phyloP scores from a whole-genome alignment of 2,329 filamentous ascomycete genomes.

The Emericellopsis cladophorae region DNA sequence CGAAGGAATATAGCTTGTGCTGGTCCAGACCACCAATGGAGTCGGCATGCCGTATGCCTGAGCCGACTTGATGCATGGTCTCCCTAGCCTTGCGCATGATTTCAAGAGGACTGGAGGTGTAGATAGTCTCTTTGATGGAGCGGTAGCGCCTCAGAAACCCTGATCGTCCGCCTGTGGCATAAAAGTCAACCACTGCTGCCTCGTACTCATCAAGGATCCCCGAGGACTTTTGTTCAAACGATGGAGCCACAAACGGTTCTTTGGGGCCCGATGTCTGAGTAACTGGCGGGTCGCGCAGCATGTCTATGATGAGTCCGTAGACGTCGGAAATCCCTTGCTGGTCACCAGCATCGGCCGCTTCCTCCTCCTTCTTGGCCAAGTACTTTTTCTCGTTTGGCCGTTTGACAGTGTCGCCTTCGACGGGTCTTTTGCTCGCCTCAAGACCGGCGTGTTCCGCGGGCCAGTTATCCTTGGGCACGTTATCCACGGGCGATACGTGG shows the following conservation, averaged over 20 bases:
- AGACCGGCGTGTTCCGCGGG: too few species aligned
- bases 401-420: too few species aligned
- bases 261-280: background rate
- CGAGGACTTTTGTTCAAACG: background rate
- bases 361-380: too few species aligned
- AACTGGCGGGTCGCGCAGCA: background rate
- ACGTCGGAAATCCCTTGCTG: background rate
- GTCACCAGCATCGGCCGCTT: too few species aligned
- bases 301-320: background rate
- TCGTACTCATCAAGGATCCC: background rate
- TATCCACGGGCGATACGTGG: too few species aligned
- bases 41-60: background rate
- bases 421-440: too few species aligned
- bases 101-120: background rate
- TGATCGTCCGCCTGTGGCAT: background rate
- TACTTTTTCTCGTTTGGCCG: too few species aligned
- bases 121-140: background rate
- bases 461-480: too few species aligned
- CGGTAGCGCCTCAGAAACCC: background rate
- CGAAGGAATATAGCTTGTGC: background rate
- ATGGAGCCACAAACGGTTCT: background rate
- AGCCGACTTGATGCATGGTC: background rate
- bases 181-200: background rate
- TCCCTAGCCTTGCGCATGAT: background rate
- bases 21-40: background rate